These are phyloP conservation scores for Lactarius vividus DNA, from an alignment of 768 basidiomycete genomes.

Conservation along the genomic window DNA sequence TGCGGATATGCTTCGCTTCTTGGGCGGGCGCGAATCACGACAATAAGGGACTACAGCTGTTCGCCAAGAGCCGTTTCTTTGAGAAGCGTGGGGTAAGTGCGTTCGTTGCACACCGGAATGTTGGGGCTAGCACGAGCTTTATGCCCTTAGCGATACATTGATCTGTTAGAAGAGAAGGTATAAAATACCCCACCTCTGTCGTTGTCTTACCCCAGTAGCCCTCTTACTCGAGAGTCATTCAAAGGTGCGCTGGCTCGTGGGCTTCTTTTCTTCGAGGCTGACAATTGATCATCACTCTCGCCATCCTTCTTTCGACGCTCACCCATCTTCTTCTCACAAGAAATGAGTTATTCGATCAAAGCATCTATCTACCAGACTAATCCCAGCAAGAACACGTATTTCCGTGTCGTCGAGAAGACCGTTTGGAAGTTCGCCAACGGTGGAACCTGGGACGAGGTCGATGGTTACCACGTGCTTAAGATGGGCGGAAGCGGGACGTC, in stretches of 20 bases:
- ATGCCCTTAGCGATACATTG: background rate
- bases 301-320: background rate
- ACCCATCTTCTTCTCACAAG: background rate
- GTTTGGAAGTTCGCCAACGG: constrained; percentile 38
- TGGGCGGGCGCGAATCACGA: too few relatives aligned
- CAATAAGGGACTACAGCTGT: too few relatives aligned
- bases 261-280: background rate
- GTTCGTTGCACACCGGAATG: too few relatives aligned
- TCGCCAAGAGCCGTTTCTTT: too few relatives aligned
- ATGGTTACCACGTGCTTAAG: constrained; percentile 32
- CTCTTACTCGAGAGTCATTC: background rate
- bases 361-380: constrained; percentile 28
- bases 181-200: background rate
- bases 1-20: too few relatives aligned
- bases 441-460: constrained; percentile 34
- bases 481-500: constrained; percentile 43
- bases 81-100: too few relatives aligned
- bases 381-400: constrained; percentile 23
- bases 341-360: constrained; percentile 28
- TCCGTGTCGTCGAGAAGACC: constrained; percentile 37
- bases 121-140: too few relatives aligned
- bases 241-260: background rate
- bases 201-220: background rate
- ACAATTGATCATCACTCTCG: background rate
- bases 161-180: background rate